Evolutionary conservation across 2,329 filamentous ascomycete species (phyloP), one percentile per base, ranked within the genome.

Genomic region (Sclerotinia glacialis): DNA sequence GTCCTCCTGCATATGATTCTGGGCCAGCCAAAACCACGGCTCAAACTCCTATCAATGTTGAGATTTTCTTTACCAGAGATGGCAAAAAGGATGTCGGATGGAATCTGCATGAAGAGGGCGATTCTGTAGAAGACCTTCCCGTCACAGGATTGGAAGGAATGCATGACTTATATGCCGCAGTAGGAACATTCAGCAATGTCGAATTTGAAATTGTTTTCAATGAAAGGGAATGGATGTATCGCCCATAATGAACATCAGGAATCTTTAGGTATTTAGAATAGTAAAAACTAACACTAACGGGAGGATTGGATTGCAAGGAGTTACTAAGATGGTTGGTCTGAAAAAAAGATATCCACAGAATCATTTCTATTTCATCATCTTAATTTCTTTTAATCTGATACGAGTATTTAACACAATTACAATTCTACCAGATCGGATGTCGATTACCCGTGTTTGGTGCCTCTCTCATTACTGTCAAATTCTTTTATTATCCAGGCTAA

Each of bases 31-130:
- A 71, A 58, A 72, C 72, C 1, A 71, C 68, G 2, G 69, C 60
- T 7, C 59, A 55, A 9, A 69, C 58, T 12, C 69, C 71, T 1
- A 77, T 86, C 31, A 78, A 80, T 67, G 83, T 85, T 4, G 82
- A 87, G 55, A 80, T 89, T 0, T 93, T 93, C 77, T 86, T 93
- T 68, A 93, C 90, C 16, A 79, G 86, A 50, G 83, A 92, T 70
- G 91, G 91, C 1, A 76, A 74, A 64, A 79, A 80, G 69, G 81
- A 78, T 0, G 87, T 84, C 0, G 79, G 82, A 0, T 95, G 91
- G 91, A 83, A 91, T 75, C 75, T 93, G 55, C 86, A 92, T 71
- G 90, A 93, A 79, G 89, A 92, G 80, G 82, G 85, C 64, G 91
- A 94, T 76, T 78, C 80, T 4, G 79, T 84, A 70, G 78, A 85